Evolutionary conservation across 441 rosid genomes (phyloP).

Genomic region (Populus tomentosa): DNA sequence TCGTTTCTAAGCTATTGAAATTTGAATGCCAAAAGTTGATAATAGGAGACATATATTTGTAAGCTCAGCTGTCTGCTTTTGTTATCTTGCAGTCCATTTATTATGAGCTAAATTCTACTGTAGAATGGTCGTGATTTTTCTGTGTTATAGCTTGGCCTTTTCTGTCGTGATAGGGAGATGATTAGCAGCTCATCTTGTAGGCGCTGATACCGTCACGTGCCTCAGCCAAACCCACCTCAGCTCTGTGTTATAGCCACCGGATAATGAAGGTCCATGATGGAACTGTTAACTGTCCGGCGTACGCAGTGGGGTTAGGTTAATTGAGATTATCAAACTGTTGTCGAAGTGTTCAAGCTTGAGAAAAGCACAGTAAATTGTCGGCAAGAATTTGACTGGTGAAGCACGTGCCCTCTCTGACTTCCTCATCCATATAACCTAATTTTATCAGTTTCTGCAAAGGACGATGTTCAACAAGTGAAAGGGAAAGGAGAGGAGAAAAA

Average conservation of each 20-base stretch:
- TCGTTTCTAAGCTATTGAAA: too few relatives aligned
- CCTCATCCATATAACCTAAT: neutral
- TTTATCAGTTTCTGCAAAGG: neutral
- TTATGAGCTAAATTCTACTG: constrained; percentile 4
- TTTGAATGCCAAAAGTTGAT: constrained; percentile 27
- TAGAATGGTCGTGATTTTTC: constrained; percentile 8
- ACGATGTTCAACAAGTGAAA: constrained; percentile 5
- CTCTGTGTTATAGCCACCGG: too few relatives aligned
- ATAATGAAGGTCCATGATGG: too few relatives aligned
- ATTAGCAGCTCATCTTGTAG: constrained; percentile 3
- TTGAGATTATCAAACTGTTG: too few relatives aligned
- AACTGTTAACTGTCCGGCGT: too few relatives aligned
- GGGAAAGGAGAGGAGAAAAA: neutral
- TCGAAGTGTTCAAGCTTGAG: too few relatives aligned
- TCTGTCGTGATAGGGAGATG: neutral
- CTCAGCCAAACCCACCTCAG: too few relatives aligned
- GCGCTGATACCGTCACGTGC: constrained; percentile 21
- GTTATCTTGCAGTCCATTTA: constrained; percentile 14
- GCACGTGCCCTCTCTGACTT: constrained; percentile 1
- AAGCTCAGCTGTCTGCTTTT: constrained; percentile 10
- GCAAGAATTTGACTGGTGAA: constrained; percentile 1
- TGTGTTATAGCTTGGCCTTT: neutral
- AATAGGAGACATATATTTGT: constrained; percentile 26
- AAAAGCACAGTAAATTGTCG: too few relatives aligned
- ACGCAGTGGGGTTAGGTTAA: too few relatives aligned